Base-by-base conservation (phyloP, 225 moss, liverwort and hornwort species). In the Bryum argenteum region DNA sequence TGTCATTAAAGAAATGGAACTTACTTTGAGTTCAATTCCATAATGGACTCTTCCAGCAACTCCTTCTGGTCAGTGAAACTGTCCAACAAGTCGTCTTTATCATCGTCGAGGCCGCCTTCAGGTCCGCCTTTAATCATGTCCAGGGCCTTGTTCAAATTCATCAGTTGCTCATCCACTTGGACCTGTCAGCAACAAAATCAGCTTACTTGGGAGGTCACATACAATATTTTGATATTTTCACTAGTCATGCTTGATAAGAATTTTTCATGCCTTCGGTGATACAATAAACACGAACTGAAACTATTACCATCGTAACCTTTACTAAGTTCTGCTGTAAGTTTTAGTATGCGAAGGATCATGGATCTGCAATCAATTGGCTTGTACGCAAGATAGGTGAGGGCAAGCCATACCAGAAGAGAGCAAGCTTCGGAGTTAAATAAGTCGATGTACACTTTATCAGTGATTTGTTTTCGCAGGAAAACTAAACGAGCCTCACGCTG, bases 341-440 rank as follows among this genome's bases (percentile, higher is more conserved):
- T 14, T 14, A 44, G 44, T 44, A 3, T 11, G 44, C 44, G 11
- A 13, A 44, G 44, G 14, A 44, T 12, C 8, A 44, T 33, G 44
- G 44, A 14, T 44, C 14, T 44, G 8, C 6, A 7, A 44, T 44
- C 44, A 44, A 11, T 44, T 13, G 3, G 11, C 43, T 11, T 44
- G 11, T 44, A 11, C 3, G 14, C 44, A 44, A 20, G 21, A 20
- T 54, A 39, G 9, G 54, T 62, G 22, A 22, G 21, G 11, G 9
- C 20, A 60, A 44, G 37, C 33, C 41, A 42, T 56, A 64, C 88
- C 85, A 78, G 73, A 11, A 85, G 73, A 44, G 70, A 58, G 73
- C 82, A 85, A 63, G 78, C 88, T 70, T 85, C 48, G 19, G 66
- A 70, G 10, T 73, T 43, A 63, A 83, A 87, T 10, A 76, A 43